A percentile compares a stretch with the other conserved stretches of the same genome.
Conservation (phyloP, 2,329 filamentous ascomycete genomes). For the Fusarium floridanum region DNA sequence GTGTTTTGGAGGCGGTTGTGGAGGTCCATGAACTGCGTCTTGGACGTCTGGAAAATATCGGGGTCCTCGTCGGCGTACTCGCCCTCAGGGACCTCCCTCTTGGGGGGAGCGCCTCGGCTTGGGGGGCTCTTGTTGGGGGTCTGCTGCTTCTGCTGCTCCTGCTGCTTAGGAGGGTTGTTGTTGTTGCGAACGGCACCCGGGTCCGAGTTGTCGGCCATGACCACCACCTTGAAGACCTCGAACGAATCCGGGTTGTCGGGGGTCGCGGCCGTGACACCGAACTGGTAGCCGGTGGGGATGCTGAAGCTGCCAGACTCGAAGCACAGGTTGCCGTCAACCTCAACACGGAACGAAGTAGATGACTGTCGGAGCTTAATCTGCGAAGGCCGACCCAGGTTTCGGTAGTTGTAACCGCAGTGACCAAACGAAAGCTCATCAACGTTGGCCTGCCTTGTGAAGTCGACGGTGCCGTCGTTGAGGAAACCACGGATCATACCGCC, state of each 20-base stretch:
- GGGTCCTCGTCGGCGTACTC: slow-evolving; percentile 62
- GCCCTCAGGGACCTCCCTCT: slow-evolving; percentile 50
- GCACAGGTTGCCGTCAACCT: slow-evolving; percentile 83
- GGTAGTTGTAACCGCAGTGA: slow-evolving; percentile 90
- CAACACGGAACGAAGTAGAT: slow-evolving; percentile 76
- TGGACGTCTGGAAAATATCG: slow-evolving; percentile 62
- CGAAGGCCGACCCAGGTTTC: slow-evolving; percentile 89
- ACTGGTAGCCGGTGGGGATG: slow-evolving; percentile 84
- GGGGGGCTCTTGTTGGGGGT: slow-evolving; percentile 34
- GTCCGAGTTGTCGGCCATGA: slow-evolving; percentile 68
- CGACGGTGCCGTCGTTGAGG: slow-evolving; percentile 88
- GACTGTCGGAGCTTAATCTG: slow-evolving; percentile 80
- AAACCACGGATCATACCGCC: slow-evolving; percentile 91
- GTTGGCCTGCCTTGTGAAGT: slow-evolving; percentile 79
- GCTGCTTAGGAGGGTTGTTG: slow-evolving; percentile 41
- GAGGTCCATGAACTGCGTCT: slow-evolving; percentile 82
- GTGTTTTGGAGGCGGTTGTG: slow-evolving; percentile 84
- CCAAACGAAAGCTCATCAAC: slow-evolving; percentile 92
- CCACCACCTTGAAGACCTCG: slow-evolving; percentile 88
- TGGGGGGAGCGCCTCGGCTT: slow-evolving; percentile 15
- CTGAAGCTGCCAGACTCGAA: slow-evolving; percentile 85
- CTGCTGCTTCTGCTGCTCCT: slow-evolving; percentile 28
- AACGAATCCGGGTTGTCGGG: slow-evolving; percentile 95
- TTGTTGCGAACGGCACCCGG: slow-evolving; percentile 46
- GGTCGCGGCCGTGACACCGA: slow-evolving; percentile 89